Evolutionary conservation across 2,329 filamentous ascomycete species (phyloP).

Genomic region (Intubia oerlemansii): DNA sequence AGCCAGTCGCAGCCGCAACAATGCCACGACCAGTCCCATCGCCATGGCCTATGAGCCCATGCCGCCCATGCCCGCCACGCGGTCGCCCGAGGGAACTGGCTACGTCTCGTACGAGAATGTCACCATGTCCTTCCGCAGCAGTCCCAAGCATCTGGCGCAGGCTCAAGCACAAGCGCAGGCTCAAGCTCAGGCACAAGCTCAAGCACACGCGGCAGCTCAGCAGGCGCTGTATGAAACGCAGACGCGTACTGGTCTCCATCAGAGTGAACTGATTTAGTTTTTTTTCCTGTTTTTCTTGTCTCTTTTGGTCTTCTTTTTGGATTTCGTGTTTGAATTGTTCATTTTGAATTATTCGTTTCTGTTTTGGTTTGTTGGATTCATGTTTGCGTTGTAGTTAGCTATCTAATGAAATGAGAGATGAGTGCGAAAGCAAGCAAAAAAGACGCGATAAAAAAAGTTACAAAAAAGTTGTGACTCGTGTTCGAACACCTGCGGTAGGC

Average conservation of each 20-base stretch:
- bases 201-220: conserved; percentile 10
- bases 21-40: conserved; percentile 16
- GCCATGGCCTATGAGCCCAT: too few species aligned
- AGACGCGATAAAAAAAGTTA: neutral
- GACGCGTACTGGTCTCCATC: conserved; percentile 28
- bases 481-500: too few species aligned
- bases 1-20: conserved; percentile 32
- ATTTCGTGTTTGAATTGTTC: neutral
- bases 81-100: conserved; percentile 16
- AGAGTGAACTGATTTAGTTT: conserved; percentile 33
- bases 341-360: neutral
- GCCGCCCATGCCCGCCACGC: conserved; percentile 12
- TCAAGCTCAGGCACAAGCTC: too few species aligned
- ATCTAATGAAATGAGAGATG: neutral
- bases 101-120: conserved; percentile 22
- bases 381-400: neutral
- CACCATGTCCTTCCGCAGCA: conserved; percentile 13
- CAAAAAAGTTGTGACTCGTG: too few species aligned
- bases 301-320: neutral
- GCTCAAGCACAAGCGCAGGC: too few species aligned
- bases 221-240: conserved; percentile 13
- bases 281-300: neutral
- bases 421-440: neutral
- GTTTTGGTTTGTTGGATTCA: neutral
- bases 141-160: too few species aligned